Percentiles rank a stretch among this genome's conserved stretches.
Evolutionary conservation across 352 stramenopile genomes (phyloP).

Genomic region (Phytophthora pinifolia): DNA sequence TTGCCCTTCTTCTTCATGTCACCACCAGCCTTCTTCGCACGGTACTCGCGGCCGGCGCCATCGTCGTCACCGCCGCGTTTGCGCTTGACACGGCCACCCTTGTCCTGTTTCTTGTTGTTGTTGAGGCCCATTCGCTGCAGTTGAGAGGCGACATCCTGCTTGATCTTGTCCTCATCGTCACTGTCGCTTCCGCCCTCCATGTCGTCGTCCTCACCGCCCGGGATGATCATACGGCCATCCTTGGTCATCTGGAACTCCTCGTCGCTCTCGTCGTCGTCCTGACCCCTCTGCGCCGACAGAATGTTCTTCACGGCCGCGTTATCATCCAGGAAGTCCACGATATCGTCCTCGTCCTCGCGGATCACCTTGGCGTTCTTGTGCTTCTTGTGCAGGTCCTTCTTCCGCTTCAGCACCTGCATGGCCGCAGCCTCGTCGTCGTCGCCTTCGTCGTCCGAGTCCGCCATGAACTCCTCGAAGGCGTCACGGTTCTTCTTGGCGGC

Average conservation of each 20-base stretch:
- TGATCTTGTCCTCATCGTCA: constrained; percentile 83
- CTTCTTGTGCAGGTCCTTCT: constrained; percentile 80
- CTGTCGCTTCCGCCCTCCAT: constrained; percentile 47
- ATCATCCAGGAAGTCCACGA: constrained; percentile 93
- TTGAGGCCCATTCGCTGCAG: constrained; percentile 83
- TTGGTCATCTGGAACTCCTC: constrained; percentile 91
- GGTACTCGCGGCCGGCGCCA: constrained; percentile 87
- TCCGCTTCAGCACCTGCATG: constrained; percentile 77
- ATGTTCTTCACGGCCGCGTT: constrained; percentile 91
- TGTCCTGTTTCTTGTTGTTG: constrained; percentile 40
- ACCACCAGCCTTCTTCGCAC: constrained; percentile 94
- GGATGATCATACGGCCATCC: constrained; percentile 89
- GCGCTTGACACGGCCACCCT: constrained; percentile 35
- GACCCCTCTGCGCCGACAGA: constrained; percentile 36
- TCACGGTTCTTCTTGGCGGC: constrained; percentile 52
- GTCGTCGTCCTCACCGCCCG: constrained; percentile 51
- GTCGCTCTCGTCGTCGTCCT: constrained; percentile 56
- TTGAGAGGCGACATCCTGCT: constrained; percentile 79
- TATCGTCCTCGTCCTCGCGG: constrained; percentile 83
- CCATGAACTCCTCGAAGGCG: constrained; percentile 83
- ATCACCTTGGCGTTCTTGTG: constrained; percentile 78
- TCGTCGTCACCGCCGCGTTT: constrained; percentile 69
- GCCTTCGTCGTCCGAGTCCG: constrained; percentile 80
- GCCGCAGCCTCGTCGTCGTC: constrained; percentile 79
- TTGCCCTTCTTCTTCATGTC: constrained; percentile 98